Evolutionary conservation across 768 basidiomycete species (phyloP), one percentile per base, ranked within the genome.

Genomic region (Tricholoma sp.): DNA sequence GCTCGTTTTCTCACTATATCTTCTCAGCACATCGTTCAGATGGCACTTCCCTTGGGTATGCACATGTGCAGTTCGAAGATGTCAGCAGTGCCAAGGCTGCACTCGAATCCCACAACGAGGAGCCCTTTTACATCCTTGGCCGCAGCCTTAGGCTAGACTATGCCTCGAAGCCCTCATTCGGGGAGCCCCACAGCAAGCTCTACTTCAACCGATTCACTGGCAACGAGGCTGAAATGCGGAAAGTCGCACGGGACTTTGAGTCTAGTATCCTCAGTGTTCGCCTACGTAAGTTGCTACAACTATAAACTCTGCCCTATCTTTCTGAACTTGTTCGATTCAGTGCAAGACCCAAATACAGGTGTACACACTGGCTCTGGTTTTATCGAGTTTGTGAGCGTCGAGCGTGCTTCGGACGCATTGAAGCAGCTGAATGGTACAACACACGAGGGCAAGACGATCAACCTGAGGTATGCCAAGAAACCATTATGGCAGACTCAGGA

Each of bases 361-460:
- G 63, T 62, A 13, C 55, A 56, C 9, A 64, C 55, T n/a, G 67
- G 69, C 6, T 68, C 60, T 3, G 82, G 78, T 24, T 87, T 84
- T 69, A 64, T 88, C 54, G 76, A 83, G 57, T 86, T 88, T 65
- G 68, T 59, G 48, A 61, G 66, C 54, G 66, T 75, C 49, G 70
- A 78, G n/a, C 56, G 66, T 4, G 81, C 86, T 7, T 74, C 74
- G 34, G 70, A 76, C 57, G 86, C 79, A 1, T 67, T 84, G 59
- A 61, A 74, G 8, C 65, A 67, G 33, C 63, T 82, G 24, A 71
- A 76, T 61, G 77, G 76, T 45, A 59, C 60, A 11, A 61, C 67
- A 53, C 62, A 54, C 0, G 65, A 72, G 17, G 80, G 80, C 3
- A 64, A 70, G 50, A 56, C 49, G 7, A 64, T 82, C 53, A 61